Evolutionary conservation across 148 eudicot species (phyloP).

Genomic region (Heliamphora exappendiculata): DNA sequence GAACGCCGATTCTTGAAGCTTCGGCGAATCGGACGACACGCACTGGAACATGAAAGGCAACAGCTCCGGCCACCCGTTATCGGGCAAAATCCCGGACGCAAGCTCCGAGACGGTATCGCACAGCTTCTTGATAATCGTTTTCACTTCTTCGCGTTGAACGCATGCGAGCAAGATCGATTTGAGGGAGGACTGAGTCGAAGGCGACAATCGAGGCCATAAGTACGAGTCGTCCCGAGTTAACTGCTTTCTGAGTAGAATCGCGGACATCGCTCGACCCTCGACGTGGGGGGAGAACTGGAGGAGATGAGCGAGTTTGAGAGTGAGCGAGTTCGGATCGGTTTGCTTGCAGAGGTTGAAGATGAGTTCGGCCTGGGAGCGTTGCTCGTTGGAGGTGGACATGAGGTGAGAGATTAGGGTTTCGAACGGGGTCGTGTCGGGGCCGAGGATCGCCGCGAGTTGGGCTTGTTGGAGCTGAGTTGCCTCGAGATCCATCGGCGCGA

Average conservation of each 20-base stretch:
- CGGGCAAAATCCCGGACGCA: conserved; percentile 64
- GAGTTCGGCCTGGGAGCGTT: conserved; percentile 64
- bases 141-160: conserved; percentile 54
- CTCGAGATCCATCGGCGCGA: conserved; percentile 33
- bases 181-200: conserved; percentile 46
- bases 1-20: conserved; percentile 64
- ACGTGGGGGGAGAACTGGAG: conserved; percentile 46
- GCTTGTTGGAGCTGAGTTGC: conserved; percentile 52
- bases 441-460: conserved; percentile 60
- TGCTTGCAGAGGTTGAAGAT: conserved; percentile 65
- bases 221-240: conserved; percentile 52
- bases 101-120: conserved; percentile 82
- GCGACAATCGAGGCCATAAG: conserved; percentile 55
- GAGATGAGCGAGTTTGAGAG: conserved; percentile 58
- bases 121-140: conserved; percentile 59
- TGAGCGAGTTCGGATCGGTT: conserved; percentile 58
- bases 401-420: conserved; percentile 70
- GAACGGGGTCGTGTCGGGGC: conserved; percentile 59
- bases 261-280: conserved; percentile 74
- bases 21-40: conserved; percentile 44
- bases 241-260: conserved; percentile 71
- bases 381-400: conserved; percentile 75
- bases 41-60: conserved; percentile 78
- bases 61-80: conserved; percentile 69
- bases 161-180: conserved; percentile 46